phyloP scores from a whole-genome alignment of 495 filamentous ascomycete genomes.

The Aspergillus kassunensis region DNA sequence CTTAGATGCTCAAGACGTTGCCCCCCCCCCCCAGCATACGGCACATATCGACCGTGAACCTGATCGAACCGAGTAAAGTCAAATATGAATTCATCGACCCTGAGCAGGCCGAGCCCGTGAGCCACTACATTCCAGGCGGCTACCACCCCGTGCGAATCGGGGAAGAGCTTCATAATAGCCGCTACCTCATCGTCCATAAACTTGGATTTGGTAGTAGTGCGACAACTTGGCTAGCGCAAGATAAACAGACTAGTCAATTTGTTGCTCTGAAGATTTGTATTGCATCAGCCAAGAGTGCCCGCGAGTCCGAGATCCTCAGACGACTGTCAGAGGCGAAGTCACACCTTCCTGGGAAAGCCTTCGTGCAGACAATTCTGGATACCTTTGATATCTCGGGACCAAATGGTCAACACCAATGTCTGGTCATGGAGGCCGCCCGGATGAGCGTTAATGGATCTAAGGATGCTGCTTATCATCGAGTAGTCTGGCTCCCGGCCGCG shows the following conservation, averaged over 20 bases:
- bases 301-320: slow-evolving; percentile 3
- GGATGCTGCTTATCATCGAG: slow-evolving; percentile 16
- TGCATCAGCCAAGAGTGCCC: slow-evolving; percentile 2
- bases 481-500: slow-evolving; percentile 30
- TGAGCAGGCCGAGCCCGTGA: too few species aligned
- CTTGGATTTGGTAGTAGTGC: slow-evolving; percentile 22
- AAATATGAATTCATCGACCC: too few species aligned
- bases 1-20: too few species aligned
- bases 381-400: slow-evolving; percentile 32
- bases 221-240: slow-evolving; percentile 25
- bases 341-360: slow-evolving; percentile 9
- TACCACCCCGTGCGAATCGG: too few species aligned
- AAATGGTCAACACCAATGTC: slow-evolving; percentile 40
- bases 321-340: slow-evolving; percentile 3
- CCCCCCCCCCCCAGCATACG: too few species aligned
- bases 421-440: slow-evolving; percentile 26
- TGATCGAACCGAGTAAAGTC: too few species aligned
- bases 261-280: slow-evolving; percentile 28
- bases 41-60: too few species aligned
- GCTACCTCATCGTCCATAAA: slow-evolving; percentile 24
- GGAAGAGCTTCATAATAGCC: too few species aligned
- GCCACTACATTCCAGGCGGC: too few species aligned
- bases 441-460: slow-evolving; percentile 23
- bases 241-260: slow-evolving; percentile 9
- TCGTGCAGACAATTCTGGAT: slow-evolving; percentile 28